A percentile compares a stretch with the other conserved stretches of the same genome.
Conservation (phyloP, 2,329 filamentous ascomycete species). For the Colletotrichum sp. region DNA sequence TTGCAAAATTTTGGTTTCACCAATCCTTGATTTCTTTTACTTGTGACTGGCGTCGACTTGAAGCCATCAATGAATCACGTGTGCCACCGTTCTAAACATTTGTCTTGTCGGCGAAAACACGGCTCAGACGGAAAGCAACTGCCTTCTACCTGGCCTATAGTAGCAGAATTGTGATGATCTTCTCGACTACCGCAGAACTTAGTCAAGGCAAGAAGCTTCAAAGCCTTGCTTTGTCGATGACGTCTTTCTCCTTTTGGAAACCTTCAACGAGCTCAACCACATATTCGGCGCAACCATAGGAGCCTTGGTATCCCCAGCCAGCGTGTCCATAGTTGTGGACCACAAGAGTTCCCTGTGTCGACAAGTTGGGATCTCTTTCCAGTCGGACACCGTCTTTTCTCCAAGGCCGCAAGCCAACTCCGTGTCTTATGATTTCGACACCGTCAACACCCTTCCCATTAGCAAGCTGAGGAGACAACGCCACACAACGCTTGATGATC, state of each 20-base stretch:
- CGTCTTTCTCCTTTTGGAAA: conserved; percentile 42
- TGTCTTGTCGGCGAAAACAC: background rate
- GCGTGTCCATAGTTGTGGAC: conserved; percentile 84
- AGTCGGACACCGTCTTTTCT: background rate
- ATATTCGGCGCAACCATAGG: conserved; percentile 72
- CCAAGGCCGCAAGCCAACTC: conserved; percentile 63
- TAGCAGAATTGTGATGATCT: background rate
- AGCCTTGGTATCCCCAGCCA: conserved; percentile 76
- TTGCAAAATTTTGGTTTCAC: background rate
- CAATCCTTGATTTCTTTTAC: background rate
- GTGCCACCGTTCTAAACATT: background rate
- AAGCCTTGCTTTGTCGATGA: conserved; percentile 31
- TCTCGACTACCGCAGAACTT: background rate
- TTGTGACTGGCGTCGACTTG: background rate
- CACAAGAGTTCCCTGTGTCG: conserved; percentile 61
- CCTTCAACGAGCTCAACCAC: conserved; percentile 71
- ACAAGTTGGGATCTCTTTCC: conserved; percentile 68
- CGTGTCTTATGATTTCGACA: conserved; percentile 80
- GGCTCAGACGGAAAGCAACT: rapidly evolving
- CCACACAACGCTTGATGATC: conserved; percentile 80
- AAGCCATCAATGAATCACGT: background rate
- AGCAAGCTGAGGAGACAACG: conserved; percentile 67
- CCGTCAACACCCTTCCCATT: conserved; percentile 71
- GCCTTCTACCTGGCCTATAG: background rate
- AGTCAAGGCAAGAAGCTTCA: conserved; percentile 1